A percentile compares a stretch with the other conserved stretches of the same genome.
Evolutionary conservation across 306 rosid genomes (phyloP).

Genomic region (Prunus davidiana): DNA sequence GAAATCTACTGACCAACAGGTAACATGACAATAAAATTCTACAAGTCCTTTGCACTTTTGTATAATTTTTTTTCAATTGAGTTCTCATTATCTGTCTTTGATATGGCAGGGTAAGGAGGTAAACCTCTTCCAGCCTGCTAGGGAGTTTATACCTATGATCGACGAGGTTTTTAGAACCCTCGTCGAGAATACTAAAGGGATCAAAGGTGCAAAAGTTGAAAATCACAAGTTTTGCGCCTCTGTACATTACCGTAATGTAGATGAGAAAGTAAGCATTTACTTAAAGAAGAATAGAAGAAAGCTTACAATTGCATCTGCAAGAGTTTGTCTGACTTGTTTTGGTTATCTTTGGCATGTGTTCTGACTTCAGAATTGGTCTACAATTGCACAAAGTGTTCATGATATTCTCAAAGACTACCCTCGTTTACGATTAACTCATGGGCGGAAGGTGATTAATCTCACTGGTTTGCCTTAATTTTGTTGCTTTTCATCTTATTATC

Average conservation of each 20-base stretch:
- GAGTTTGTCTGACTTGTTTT: conserved; percentile 5
- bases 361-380: conserved; percentile 73
- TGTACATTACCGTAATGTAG: conserved; percentile 96
- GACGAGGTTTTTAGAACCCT: conserved; percentile 89
- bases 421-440: conserved; percentile 76
- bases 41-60: not conserved
- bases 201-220: conserved; percentile 78
- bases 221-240: conserved; percentile 93
- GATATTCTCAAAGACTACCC: conserved; percentile 73
- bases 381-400: conserved; percentile 76
- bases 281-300: not conserved
- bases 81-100: not conserved
- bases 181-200: conserved; percentile 60
- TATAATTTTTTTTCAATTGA: too few relatives aligned
- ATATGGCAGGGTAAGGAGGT: conserved; percentile 64
- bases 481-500: too few relatives aligned
- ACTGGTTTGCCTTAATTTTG: not conserved
- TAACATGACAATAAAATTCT: conserved; percentile 9
- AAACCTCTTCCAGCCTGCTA: conserved; percentile 89
- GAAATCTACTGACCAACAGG: conserved; percentile 55
- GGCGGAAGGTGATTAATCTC: conserved; percentile 73
- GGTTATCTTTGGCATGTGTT: not conserved
- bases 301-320: not conserved
- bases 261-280: conserved; percentile 52
- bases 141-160: conserved; percentile 76